Conservation (phyloP, 164 flowering plant species). For the Tetrastigma voinierianum region DNA sequence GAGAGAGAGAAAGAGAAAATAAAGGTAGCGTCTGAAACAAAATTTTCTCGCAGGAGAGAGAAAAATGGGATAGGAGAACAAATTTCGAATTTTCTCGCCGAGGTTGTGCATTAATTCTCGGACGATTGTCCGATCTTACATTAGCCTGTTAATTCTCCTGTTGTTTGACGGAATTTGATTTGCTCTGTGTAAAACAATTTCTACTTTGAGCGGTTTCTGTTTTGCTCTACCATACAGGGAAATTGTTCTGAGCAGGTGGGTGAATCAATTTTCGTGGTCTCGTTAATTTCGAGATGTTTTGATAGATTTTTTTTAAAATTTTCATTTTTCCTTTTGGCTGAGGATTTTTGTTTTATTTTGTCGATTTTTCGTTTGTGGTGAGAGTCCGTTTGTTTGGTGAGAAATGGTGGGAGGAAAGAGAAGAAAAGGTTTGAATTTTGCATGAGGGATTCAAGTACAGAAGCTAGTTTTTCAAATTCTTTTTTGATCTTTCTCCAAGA, state of each 20-base stretch:
- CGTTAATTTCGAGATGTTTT: background rate
- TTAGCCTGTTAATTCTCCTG: constrained; percentile 12
- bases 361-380: background rate
- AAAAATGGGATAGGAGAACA: constrained; percentile 2
- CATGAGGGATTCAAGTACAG: background rate
- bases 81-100: background rate
- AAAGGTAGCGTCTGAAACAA: constrained; percentile 22
- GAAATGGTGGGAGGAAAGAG: constrained; percentile 4
- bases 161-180: constrained; percentile 1
- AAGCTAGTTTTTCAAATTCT: too few relatives aligned
- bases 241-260: constrained; percentile 25
- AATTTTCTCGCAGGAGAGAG: constrained; percentile 1
- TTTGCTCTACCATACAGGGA: background rate
- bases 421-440: background rate
- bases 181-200: background rate
- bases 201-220: constrained; percentile 4
- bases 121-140: constrained; percentile 23
- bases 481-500: too few relatives aligned
- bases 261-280: constrained; percentile 1
- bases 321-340: too few relatives aligned
- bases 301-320: background rate
- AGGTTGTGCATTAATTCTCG: constrained; percentile 1
- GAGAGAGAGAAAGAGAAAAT: constrained; percentile 8
- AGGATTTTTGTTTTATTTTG: constrained; percentile 1
- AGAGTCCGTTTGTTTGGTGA: constrained; percentile 10